A percentile compares a stretch with the other conserved stretches of the same genome.
These are phyloP conservation scores for Dactylellina haptotyla DNA, from an alignment of 2,329 filamentous ascomycete genomes.

Conservation along the genomic window DNA sequence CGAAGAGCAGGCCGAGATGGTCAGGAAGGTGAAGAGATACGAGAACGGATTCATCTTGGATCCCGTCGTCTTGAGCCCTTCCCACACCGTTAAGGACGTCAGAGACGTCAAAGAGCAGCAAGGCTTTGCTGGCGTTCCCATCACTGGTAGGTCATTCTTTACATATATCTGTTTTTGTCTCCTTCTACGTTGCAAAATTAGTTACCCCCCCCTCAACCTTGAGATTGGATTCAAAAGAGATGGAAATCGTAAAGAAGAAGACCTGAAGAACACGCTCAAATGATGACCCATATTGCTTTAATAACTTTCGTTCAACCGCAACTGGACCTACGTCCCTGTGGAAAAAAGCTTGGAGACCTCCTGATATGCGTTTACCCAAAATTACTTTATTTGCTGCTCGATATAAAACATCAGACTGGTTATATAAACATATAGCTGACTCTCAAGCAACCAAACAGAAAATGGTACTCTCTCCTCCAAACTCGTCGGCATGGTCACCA, in stretches of 20 bases:
- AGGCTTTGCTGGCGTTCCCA: constrained; percentile 98
- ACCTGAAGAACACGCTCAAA: constrained; percentile 61
- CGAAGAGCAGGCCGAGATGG: constrained; percentile 97
- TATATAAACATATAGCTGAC: constrained; percentile 10
- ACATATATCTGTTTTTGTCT: constrained; percentile 47
- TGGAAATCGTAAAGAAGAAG: neutral
- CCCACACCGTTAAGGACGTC: constrained; percentile 88
- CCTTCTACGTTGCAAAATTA: too few species aligned
- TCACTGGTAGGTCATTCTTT: constrained; percentile 80
- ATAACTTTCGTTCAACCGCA: constrained; percentile 99
- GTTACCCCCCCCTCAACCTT: too few species aligned
- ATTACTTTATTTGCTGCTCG: constrained; percentile 41
- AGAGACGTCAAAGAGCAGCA: constrained; percentile 95
- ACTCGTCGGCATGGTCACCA: constrained; percentile 96
- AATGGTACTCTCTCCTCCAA: constrained; percentile 92
- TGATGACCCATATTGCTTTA: constrained; percentile 84
- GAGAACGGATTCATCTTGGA: constrained; percentile 99
- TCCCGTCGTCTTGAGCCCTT: constrained; percentile 87
- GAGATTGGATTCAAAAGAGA: too few species aligned
- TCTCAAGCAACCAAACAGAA: constrained; percentile 68
- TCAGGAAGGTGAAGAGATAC: constrained; percentile 97
- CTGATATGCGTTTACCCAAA: constrained; percentile 55
- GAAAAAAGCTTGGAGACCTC: constrained; percentile 66
- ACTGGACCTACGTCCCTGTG: constrained; percentile 87
- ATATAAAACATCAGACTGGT: neutral